Base-by-base conservation (phyloP, 192 early-diverging fungal genomes). In the Cladochytrium replicatum region DNA sequence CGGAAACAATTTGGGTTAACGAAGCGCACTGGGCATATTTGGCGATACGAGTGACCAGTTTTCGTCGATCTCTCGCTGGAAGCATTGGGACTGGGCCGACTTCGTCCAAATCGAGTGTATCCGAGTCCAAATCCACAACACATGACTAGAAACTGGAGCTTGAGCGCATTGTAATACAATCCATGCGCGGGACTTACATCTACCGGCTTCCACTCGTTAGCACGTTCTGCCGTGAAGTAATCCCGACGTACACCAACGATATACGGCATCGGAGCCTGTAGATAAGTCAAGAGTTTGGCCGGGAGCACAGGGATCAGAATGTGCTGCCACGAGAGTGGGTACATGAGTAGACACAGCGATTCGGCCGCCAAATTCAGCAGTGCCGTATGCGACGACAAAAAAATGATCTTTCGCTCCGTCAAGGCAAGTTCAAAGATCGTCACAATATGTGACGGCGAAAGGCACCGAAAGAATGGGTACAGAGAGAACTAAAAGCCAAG, bases 291-390 rank as follows among this genome's bases (percentile, higher is more conserved):
- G 6, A 87, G 52, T 23, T 67, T 55, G 21, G 63, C 68, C 0
- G 86, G 86, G 3, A 88, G 57, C 11, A 88, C 67, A 7, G 86
- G 86, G 22, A 88, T 84, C 29, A 81, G 76, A 2, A 87, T 82
- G 37, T 82, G 80, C 50, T 83, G 85, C 85, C 85, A 88, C 25
- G 72, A 77, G 11, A 88, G 57, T 3, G 86, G 86, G 48, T 79
- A 88, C 22, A 87, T 51, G 2, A 85, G 54, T 32, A 76, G 68
- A 11, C 67, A 67, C 22, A 87, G 64, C 3, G 72, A 61, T 47
- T 88, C 85, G 41, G 67, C 61, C 0, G 78, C 83, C 3, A 85
- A 42, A 2, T 76, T 78, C 37, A 88, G 64, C 83, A 88, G 87
- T 6, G 75, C 72, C 2, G 68, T 50, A 49, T 83, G 68, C 0